Base-by-base conservation (phyloP, 768 basidiomycete species). In the Rhizopogon vulgaris region DNA sequence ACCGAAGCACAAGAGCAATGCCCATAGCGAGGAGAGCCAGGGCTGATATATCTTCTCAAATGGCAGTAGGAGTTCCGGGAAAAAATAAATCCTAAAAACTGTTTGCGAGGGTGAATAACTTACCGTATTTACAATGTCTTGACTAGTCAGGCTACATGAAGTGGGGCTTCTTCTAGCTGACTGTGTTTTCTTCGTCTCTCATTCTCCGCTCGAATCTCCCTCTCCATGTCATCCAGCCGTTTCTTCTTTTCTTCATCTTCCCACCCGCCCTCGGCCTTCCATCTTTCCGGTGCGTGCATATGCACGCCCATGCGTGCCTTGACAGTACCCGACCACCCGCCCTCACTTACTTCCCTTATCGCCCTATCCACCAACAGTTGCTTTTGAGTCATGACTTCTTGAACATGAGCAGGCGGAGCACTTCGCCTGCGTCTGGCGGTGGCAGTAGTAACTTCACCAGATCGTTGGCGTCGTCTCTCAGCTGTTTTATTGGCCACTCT, bases 1-100 rank as follows among this genome's bases (percentile, higher is more conserved):
- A 12, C 93, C 94, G 2, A 98, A 96, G 68, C 94, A 98, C 71
- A 94, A 91, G 71, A 94, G 90, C 56, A 97, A 96, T 65, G 73
- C 89, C 1, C 77, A 83, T 65, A 73, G 70, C 8, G 78, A 78
- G 28, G 85, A 85, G 51, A 78, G 73, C 52, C 85, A 89, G 60
- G 88, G 81, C 6, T 82, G 60, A 68, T 22, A 15, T 10, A 34
- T 15, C 22, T 46, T 46, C 14, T 14, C 30, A 10, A 32, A 15
- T 34, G 7, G 30, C 30, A 24, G 4, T 46, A 18, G 7, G 12
- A 32, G 12, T 12, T 22, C 22, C 30, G 2, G 12, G 32, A 22
- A 46, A 22, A 11, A 34, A 11, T 32, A 22, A 30, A 30, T 32
- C 30, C 12, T 30, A 14, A 12, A 22, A 24, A 4, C 9, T 5